Evolutionary conservation across 2,329 filamentous ascomycete genomes (phyloP).

Genomic region (Clonostachys sp.): DNA sequence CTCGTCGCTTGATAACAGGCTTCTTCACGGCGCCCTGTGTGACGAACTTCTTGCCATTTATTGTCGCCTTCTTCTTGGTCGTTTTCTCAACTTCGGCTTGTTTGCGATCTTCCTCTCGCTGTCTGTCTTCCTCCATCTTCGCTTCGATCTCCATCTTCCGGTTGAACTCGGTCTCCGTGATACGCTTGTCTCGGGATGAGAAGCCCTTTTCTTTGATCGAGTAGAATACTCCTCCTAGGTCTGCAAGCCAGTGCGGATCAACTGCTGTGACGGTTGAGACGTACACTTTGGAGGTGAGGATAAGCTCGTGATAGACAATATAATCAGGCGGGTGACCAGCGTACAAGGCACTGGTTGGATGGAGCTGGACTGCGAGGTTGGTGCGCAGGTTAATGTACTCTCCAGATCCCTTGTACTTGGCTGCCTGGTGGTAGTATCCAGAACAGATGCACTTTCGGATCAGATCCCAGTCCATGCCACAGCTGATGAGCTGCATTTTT

Average conservation of each 20-base stretch:
- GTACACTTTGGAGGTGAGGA: constrained; percentile 94
- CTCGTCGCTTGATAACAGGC: constrained; percentile 51
- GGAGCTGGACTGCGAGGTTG: constrained; percentile 87
- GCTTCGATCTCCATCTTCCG: constrained; percentile 88
- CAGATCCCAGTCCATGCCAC: constrained; percentile 95
- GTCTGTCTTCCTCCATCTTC: constrained; percentile 85
- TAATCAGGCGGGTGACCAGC: constrained; percentile 96
- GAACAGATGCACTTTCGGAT: constrained; percentile 96
- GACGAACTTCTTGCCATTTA: constrained; percentile 49
- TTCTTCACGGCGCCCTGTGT: constrained; percentile 60
- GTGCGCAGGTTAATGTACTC: constrained; percentile 97
- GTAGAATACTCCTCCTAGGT: constrained; percentile 95
- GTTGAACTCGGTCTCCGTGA: constrained; percentile 91
- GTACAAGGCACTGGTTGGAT: constrained; percentile 90
- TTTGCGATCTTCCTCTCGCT: constrained; percentile 54
- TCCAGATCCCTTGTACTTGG: constrained; percentile 90
- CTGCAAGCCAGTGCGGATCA: constrained; percentile 94
- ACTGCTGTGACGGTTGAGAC: constrained; percentile 96
- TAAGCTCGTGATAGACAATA: constrained; percentile 95
- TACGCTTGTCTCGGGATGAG: constrained; percentile 76
- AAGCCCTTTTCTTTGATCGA: constrained; percentile 97
- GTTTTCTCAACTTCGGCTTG: constrained; percentile 42
- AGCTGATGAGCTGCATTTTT: constrained; percentile 82
- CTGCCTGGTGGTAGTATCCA: constrained; percentile 97
- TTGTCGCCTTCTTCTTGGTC: constrained; percentile 19